Percentiles rank a stretch among this genome's conserved stretches.
Conservation (phyloP, 1,139 yeast genomes). For the Lodderomyces theae region DNA sequence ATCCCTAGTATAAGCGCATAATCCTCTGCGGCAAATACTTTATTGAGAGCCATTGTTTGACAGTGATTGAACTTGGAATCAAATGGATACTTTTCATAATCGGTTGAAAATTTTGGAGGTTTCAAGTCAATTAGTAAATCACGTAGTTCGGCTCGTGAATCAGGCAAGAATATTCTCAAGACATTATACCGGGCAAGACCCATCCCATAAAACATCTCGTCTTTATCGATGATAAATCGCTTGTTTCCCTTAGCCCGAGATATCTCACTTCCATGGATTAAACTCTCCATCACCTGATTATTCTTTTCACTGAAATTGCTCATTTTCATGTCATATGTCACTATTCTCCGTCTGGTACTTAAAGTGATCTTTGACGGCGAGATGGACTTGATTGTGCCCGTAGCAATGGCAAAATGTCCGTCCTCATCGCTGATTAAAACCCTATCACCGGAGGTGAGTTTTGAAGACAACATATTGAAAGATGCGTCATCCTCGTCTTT, state of each 20-base stretch:
- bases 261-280: slow-evolving; percentile 13
- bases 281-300: slow-evolving; percentile 53
- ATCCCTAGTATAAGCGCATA: slow-evolving; percentile 85
- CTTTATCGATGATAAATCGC: slow-evolving; percentile 72
- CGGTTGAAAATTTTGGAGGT: slow-evolving; percentile 23
- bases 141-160: slow-evolving; percentile 55
- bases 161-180: slow-evolving; percentile 57
- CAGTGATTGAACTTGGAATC: slow-evolving; percentile 47
- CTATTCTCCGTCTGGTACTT: slow-evolving; percentile 50
- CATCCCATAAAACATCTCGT: slow-evolving; percentile 74
- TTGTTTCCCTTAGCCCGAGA: slow-evolving; percentile 21
- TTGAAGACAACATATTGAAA: slow-evolving; percentile 25
- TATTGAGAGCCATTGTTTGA: slow-evolving; percentile 66
- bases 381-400: slow-evolving; percentile 54
- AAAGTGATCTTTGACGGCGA: slow-evolving; percentile 37
- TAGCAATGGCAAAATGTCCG: slow-evolving; percentile 74
- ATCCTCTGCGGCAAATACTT: slow-evolving; percentile 64
- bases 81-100: slow-evolving; percentile 2
- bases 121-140: slow-evolving; percentile 59
- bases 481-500: neutral
- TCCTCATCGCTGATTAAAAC: slow-evolving; percentile 75
- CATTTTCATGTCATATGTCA: slow-evolving; percentile 40
- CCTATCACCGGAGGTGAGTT: slow-evolving; percentile 50
- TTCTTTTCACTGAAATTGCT: slow-evolving; percentile 39
- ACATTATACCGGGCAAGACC: slow-evolving; percentile 75